Evolutionary conservation across 2,329 filamentous ascomycete genomes (phyloP).

Genomic region (Beauveria rudraprayagi): DNA sequence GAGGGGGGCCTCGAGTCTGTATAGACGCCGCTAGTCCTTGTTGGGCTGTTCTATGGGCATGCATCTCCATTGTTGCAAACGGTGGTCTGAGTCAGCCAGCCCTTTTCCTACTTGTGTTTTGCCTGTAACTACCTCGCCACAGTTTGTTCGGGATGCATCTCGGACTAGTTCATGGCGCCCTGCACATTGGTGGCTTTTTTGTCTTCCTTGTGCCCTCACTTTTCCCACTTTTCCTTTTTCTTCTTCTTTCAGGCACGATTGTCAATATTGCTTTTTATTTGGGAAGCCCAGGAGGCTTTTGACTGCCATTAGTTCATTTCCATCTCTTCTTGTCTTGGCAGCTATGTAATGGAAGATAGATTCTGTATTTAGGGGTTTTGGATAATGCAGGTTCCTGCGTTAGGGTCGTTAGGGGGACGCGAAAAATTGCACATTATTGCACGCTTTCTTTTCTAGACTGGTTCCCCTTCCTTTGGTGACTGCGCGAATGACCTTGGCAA

Average conservation of each 20-base stretch:
- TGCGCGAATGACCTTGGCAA: neutral
- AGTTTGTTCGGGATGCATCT: neutral
- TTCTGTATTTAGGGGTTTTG: conserved; percentile 7
- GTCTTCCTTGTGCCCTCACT: neutral
- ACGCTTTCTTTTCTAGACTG: neutral
- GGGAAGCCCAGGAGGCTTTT: conserved; percentile 9
- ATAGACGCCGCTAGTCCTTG: neutral
- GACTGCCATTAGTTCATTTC: conserved; percentile 1
- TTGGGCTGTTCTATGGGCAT: neutral
- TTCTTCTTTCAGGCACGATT: conserved; percentile 12
- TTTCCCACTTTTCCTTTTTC: neutral
- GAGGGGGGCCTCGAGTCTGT: neutral
- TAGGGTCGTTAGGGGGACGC: neutral
- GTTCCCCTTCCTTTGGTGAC: neutral
- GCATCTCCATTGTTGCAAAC: neutral
- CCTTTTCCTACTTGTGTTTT: neutral
- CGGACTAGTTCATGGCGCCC: neutral
- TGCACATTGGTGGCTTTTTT: neutral
- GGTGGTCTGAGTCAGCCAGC: neutral
- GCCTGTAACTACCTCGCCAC: neutral
- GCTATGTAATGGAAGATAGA: conserved; percentile 9
- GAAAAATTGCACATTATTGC: neutral
- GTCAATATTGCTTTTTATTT: conserved; percentile 8
- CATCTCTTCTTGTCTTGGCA: conserved; percentile 2
- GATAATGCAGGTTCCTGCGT: conserved; percentile 1